Evolutionary conservation across 2,329 filamentous ascomycete species (phyloP), one percentile per base, ranked within the genome.

Genomic region (Hypoxylon sp.): DNA sequence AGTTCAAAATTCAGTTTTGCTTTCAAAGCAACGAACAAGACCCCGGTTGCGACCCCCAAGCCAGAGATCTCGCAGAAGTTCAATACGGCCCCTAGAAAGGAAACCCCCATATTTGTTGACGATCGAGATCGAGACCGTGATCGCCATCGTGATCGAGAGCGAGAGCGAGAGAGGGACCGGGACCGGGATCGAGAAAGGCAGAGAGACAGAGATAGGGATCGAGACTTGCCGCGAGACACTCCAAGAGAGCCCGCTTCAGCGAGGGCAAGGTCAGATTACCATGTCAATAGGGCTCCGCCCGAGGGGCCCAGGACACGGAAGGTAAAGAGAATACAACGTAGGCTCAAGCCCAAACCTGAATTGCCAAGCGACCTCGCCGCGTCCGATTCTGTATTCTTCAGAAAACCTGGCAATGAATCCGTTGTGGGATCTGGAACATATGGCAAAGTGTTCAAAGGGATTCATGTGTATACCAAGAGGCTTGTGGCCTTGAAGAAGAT

Each of bases 331-430:
- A 88, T 88, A 2, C 84, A 91, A 78, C 92, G 85, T 75, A 87
- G 91, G 28, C 80, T 88, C 11, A 96, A 93, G 74, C 83, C 88
- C 48, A 88, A 89, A 54, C 93, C 93, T 2, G 86, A 83, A 4
- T 80, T 98, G 1, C 81, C 90, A 0, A 81, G 88, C 22, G 92
- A 97, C 30, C 87, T 95, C 72, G 87, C 89, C 9, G 82, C 84
- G 4, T 97, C 94, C 0, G 91, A 95, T 46, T 97, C 94, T 0
- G 93, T 98, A 2, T 98, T 96, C 78, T 97, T 91, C 80, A 87
- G 95, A 68, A 98, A 97, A 76, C 94, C 94, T 1, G 95, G 95
- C n/a, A 97, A 98, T 72, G 95, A 97, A 76, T 98, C 95, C 0
- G 95, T 98, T 0, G 91, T 98, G 18, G 95, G 95, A 14, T 97